phyloP scores from a whole-genome alignment of 2,329 filamentous ascomycete species.

The Neoascochyta sp. region DNA sequence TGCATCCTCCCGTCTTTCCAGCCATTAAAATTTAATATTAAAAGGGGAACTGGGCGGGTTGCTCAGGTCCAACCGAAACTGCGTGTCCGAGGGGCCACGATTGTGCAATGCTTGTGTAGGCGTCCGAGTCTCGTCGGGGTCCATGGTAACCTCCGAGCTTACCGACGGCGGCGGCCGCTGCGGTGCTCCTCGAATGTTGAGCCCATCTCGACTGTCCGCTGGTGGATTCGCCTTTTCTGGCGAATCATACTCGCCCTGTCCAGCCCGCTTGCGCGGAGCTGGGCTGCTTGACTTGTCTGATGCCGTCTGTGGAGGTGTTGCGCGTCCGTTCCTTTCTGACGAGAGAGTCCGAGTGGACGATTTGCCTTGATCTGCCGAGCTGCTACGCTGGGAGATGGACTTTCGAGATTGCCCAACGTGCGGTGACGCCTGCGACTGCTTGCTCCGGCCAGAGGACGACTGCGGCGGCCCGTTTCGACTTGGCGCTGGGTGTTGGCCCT shows the following conservation, averaged over 20 bases:
- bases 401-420: constrained; percentile 25
- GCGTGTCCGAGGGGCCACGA: constrained; percentile 29
- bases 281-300: constrained; percentile 24
- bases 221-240: constrained; percentile 29
- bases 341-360: constrained; percentile 27
- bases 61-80: constrained; percentile 34
- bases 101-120: constrained; percentile 35
- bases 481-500: constrained; percentile 15
- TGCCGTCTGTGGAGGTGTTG: constrained; percentile 16
- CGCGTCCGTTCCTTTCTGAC: constrained; percentile 32
- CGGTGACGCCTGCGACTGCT: constrained; percentile 24
- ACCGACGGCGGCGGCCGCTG: constrained; percentile 24
- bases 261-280: constrained; percentile 15
- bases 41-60: constrained; percentile 39
- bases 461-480: constrained; percentile 27
- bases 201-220: constrained; percentile 29
- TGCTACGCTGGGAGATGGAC: constrained; percentile 24
- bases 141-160: constrained; percentile 19
- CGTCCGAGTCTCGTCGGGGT: constrained; percentile 31
- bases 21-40: constrained; percentile 36
- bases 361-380: constrained; percentile 30
- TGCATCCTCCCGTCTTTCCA: constrained; percentile 6
- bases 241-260: constrained; percentile 21
- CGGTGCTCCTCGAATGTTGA: constrained; percentile 16
- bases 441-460: constrained; percentile 20